Evolutionary conservation across 2,329 filamentous ascomycete genomes (phyloP), one percentile per base, ranked within the genome.

Genomic region (Fusarium foetens): DNA sequence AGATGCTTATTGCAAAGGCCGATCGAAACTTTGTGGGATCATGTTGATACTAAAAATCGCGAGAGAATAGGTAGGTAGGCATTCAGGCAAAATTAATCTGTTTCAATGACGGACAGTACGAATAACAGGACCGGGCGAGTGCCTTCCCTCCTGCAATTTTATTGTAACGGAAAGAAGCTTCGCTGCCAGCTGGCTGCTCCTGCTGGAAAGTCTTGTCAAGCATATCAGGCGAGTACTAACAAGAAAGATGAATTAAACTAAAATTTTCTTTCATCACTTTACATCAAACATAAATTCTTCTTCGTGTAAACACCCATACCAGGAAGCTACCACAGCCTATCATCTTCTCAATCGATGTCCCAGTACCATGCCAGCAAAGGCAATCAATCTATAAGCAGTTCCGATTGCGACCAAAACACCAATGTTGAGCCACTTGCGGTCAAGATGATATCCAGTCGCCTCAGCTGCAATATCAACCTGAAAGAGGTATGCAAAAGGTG

Each of bases 401-500:
- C 86, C 86, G 52, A 87, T 84, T 0, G 71, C 79, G 27, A 84
- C 66, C 58, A 87, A 51, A 19, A 85, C 75, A n/a, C 78, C 58
- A 66, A 87, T 74, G 73, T 90, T 89, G 41, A 80, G 62, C 72
- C 80, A 81, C 55, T 84, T 83, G 59, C 82, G 79, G 25, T 84
- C 79, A 4, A 89, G 76, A 41, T 81, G 77, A 67, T 83, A 89
- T 1, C 87, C 87, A 4, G 84, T 81, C 4, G 72, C 72, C 17
- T 79, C 25, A 1, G 81, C 79, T 9, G 87, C 87, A 36, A 82
- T 49, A 2, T 88, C 82, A 17, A 88, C 80, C 17, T 86, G 70
- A 76, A 88, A 90, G 9, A 90, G 73, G 68, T 88, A 86, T 0
- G 70, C 76, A 68, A 88, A 82, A 2, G 86, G 87, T 31, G 73